Base-by-base conservation (phyloP, 768 basidiomycete species). In the Agrocybe pediades region DNA sequence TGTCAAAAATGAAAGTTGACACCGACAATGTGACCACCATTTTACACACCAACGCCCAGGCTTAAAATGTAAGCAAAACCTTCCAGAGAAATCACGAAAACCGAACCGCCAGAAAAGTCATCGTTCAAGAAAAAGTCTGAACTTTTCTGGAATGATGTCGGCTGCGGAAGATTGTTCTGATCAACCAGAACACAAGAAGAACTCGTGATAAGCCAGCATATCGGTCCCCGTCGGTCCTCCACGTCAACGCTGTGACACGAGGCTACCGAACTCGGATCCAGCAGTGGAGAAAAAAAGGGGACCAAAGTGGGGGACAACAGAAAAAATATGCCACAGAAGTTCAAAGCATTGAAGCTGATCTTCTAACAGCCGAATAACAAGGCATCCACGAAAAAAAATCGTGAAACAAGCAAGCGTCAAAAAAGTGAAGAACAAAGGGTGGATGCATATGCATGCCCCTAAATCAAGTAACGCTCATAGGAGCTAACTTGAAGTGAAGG, bases 341-440 rank as follows among this genome's bases (percentile, higher is more conserved):
- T 46, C 36, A 46, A 48, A n/a, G 11, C 33, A 54, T 46, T 41
- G 53, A 46, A 52, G 30, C 36, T 52, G 51, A 29, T 9, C 43
- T 52, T 27, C 45, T 47, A 25, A 24, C 36, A 54, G 48, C 46
- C 48, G 48, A 54, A 47, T 46, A 48, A 30, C 45, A 39, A 26
- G 46, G 21, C 53, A 47, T 27, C 19, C 21, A 20, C 33, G 42
- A 43, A 23, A 17, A 53, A 49, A 60, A 57, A 49, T 60, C 20
- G 17, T 26, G 23, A 23, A 27, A 19, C 21, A 24, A 16, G 23
- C 20, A 21, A 27, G 36, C 7, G 30, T 29, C 41, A 29, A 17
- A 2, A 40, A 33, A 40, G 40, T 15, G 29, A 52, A 6, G 16
- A 11, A 39, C 47, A 51, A 15, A 36, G 58, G 51, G 48, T n/a